Percentiles rank a stretch among this genome's conserved stretches.
These are phyloP conservation scores for Cutaneotrichosporon arboriforme DNA, from an alignment of 1,284 basidiomycete genomes.

Conservation along the genomic window DNA sequence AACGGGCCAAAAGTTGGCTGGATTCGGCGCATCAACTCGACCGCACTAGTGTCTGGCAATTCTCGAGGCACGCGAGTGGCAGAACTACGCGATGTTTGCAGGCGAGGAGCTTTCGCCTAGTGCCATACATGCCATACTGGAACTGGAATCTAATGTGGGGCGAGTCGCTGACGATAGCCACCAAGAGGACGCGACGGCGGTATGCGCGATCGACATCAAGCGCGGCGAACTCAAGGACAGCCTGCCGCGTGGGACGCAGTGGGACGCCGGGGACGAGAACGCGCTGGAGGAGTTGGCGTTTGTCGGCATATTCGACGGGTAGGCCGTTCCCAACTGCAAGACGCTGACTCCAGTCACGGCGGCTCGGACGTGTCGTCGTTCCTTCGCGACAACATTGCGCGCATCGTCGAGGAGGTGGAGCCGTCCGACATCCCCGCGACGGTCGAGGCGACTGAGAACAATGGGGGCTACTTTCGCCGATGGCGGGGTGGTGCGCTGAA, in stretches of 20 bases:
- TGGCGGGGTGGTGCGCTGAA: slow-evolving; percentile 69
- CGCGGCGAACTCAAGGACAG: slow-evolving; percentile 64
- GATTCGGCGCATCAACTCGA: no score
- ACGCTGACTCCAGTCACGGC: slow-evolving; percentile 58
- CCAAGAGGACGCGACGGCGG: slow-evolving; percentile 78
- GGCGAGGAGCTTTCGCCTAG: no score
- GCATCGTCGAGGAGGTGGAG: slow-evolving; percentile 67
- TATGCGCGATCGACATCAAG: slow-evolving; percentile 65
- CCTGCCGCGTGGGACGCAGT: slow-evolving; percentile 59
- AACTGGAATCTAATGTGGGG: no score
- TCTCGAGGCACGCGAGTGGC: no score
- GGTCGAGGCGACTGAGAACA: slow-evolving; percentile 66
- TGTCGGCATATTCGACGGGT: slow-evolving; percentile 87
- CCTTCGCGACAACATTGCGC: slow-evolving; percentile 72
- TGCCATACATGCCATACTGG: no score
- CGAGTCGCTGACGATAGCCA: slow-evolving; percentile 47
- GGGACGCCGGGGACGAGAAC: slow-evolving; percentile 58
- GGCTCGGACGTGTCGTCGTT: slow-evolving; percentile 67
- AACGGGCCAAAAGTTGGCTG: no score
- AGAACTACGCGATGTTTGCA: no score
- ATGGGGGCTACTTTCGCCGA: slow-evolving; percentile 74
- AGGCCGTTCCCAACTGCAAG: slow-evolving; percentile 27
- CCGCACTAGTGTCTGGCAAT: no score
- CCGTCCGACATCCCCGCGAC: slow-evolving; percentile 65
- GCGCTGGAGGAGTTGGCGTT: slow-evolving; percentile 69